A percentile compares a stretch with the other conserved stretches of the same genome.
These are phyloP conservation scores for Aspergillus biplanus DNA, from an alignment of 495 filamentous ascomycete genomes.

Conservation along the genomic window DNA sequence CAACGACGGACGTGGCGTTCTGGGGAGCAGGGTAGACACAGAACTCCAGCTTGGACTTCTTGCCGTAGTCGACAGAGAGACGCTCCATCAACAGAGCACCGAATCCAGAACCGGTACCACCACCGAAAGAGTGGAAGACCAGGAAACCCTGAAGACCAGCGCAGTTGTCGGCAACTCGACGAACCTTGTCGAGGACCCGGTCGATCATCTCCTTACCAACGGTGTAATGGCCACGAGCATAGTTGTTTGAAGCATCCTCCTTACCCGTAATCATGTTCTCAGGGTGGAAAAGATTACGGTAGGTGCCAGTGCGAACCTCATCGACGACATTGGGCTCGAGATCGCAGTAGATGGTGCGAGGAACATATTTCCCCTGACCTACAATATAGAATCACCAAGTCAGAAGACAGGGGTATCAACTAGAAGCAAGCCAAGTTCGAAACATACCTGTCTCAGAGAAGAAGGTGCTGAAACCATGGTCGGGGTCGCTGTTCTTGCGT, in stretches of 20 bases:
- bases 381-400: slow-evolving; percentile 1
- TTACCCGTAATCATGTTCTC: slow-evolving; percentile 99
- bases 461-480: slow-evolving; percentile 99
- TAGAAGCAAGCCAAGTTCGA: not conserved
- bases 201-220: slow-evolving; percentile 99
- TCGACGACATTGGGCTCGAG: slow-evolving; percentile 99
- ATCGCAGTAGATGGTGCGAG: slow-evolving; percentile 99
- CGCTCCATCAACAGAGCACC: slow-evolving; percentile 97
- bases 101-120: slow-evolving; percentile 97
- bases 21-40: slow-evolving; percentile 97
- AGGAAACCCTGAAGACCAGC: slow-evolving; percentile 97
- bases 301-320: slow-evolving; percentile 96
- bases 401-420: slow-evolving; percentile 22
- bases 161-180: slow-evolving; percentile 95
- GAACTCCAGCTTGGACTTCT: slow-evolving; percentile 99
- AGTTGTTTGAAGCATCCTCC: slow-evolving; percentile 99
- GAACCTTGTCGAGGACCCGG: slow-evolving; percentile 93
- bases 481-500: slow-evolving; percentile 92
- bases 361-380: slow-evolving; percentile 99
- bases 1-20: slow-evolving; percentile 94
- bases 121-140: slow-evolving; percentile 99
- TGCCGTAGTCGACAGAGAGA: slow-evolving; percentile 96
- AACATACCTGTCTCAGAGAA: slow-evolving; percentile 96
- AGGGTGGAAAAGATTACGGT: slow-evolving; percentile 95
- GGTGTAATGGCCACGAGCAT: slow-evolving; percentile 98